Conservation (phyloP, 2,329 filamentous ascomycete species). For the Colletotrichum sansevieriae region DNA sequence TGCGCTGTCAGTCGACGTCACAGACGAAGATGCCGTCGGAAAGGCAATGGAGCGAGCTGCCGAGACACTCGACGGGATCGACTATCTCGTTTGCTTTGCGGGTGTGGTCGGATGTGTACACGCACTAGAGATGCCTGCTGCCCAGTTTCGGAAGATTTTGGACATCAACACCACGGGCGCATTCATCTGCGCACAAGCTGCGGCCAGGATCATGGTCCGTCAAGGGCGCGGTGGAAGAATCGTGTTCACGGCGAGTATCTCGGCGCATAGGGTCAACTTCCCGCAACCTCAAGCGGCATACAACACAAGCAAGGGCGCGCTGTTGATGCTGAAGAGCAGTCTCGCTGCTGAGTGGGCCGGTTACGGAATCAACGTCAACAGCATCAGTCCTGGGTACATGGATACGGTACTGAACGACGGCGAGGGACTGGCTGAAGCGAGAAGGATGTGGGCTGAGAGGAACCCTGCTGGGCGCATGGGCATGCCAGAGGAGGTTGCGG, state of each 20-base stretch:
- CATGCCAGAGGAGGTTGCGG: conserved; percentile 71
- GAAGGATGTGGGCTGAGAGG: conserved; percentile 68
- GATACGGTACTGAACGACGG: conserved; percentile 81
- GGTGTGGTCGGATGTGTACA: conserved; percentile 75
- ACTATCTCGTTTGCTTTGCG: conserved; percentile 71
- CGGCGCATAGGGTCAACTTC: conserved; percentile 76
- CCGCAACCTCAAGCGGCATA: conserved; percentile 80
- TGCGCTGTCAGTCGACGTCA: conserved; percentile 68
- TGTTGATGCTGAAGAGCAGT: conserved; percentile 72
- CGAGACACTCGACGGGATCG: conserved; percentile 73
- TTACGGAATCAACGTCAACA: conserved; percentile 79
- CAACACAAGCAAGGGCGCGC: conserved; percentile 78
- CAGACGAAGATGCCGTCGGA: conserved; percentile 66
- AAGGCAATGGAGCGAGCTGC: conserved; percentile 70
- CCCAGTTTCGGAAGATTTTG: conserved; percentile 73
- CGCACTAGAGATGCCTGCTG: conserved; percentile 69
- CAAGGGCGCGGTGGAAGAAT: conserved; percentile 70
- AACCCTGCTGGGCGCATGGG: conserved; percentile 78
- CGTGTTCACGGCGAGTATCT: conserved; percentile 76
- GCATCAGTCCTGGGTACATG: conserved; percentile 81
- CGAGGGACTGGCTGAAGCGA: conserved; percentile 65
- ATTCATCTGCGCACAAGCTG: conserved; percentile 78
- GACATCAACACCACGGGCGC: conserved; percentile 80
- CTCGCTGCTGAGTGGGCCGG: conserved; percentile 80
- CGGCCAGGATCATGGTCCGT: conserved; percentile 65